Evolutionary conservation across 352 stramenopile species (phyloP).

Genomic region (Phytophthora capsici): DNA sequence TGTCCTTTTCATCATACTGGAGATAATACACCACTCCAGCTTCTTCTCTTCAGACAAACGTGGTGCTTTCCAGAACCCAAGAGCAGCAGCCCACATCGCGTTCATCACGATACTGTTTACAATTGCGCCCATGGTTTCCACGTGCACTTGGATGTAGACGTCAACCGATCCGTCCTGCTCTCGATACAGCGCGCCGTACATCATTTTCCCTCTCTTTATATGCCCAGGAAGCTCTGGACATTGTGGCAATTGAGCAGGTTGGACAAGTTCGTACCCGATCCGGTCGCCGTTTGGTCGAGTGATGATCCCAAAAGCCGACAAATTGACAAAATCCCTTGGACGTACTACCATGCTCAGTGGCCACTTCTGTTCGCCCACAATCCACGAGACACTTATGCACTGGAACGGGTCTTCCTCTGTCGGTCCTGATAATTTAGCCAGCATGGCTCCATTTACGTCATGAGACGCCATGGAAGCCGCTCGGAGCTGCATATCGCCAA

Average conservation of each 20-base stretch:
- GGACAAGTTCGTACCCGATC: constrained; percentile 58
- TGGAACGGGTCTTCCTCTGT: constrained; percentile 55
- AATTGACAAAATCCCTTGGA: constrained; percentile 60
- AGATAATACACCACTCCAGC: constrained; percentile 33
- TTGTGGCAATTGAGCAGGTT: constrained; percentile 46
- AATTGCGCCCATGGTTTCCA: constrained; percentile 21
- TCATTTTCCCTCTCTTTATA: constrained; percentile 26
- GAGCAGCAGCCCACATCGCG: constrained; percentile 14
- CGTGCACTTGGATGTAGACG: constrained; percentile 28
- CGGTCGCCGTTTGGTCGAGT: constrained; percentile 26
- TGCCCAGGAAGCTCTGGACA: constrained; percentile 11
- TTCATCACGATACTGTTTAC: constrained; percentile 20
- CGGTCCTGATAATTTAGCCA: constrained; percentile 52
- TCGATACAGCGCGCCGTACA: constrained; percentile 30
- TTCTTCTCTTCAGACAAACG: constrained; percentile 26
- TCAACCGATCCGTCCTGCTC: constrained; percentile 25
- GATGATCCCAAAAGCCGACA: constrained; percentile 48
- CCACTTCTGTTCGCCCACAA: constrained; percentile 45
- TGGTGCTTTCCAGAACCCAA: constrained; percentile 25
- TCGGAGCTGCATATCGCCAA: constrained; percentile 23
- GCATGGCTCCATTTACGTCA: constrained; percentile 38
- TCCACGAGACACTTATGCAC: constrained; percentile 53
- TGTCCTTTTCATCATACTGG: constrained; percentile 8
- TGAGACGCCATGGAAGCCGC: constrained; percentile 15
- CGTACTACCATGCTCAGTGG: constrained; percentile 39